These are phyloP conservation scores for Echinochloa phyllopogon DNA, from an alignment of 176 grass and related monocot species.

Conservation along the genomic window DNA sequence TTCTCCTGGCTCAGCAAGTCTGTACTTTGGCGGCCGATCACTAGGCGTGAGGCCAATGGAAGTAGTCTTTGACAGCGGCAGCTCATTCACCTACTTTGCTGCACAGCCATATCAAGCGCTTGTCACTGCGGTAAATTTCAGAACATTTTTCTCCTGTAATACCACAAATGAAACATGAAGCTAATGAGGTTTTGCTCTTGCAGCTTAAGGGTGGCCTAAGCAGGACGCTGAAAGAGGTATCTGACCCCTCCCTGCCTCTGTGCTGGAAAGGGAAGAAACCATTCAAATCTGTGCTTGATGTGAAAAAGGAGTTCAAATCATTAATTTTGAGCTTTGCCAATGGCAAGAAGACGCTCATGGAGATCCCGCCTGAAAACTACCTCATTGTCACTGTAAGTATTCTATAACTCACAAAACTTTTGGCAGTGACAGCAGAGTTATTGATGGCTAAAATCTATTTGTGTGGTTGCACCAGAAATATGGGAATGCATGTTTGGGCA, in stretches of 20 bases:
- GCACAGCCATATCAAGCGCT: conserved; percentile 76
- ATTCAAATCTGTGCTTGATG: conserved; percentile 85
- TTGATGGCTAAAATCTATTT: conserved; percentile 30
- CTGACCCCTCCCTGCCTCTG: conserved; percentile 73
- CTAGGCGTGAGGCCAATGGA: conserved; percentile 70
- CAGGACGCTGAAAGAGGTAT: conserved; percentile 63
- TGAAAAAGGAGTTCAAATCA: conserved; percentile 84
- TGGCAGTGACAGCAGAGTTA: neutral
- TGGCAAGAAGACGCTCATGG: conserved; percentile 65
- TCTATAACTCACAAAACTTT: conserved; percentile 8
- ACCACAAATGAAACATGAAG: conserved; percentile 22
- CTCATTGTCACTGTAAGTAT: conserved; percentile 87
- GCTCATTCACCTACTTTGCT: conserved; percentile 94
- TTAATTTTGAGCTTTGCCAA: conserved; percentile 73
- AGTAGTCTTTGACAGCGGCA: conserved; percentile 90
- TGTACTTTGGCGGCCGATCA: conserved; percentile 61
- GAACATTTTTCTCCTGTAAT: neutral
- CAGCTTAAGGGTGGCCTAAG: conserved; percentile 75
- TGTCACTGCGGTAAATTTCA: conserved; percentile 65
- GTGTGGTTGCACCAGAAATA: conserved; percentile 63
- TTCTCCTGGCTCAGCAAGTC: conserved; percentile 82
- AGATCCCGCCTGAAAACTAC: conserved; percentile 96
- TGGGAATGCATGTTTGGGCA: conserved; percentile 92
- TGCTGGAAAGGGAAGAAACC: conserved; percentile 93
- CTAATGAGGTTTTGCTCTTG: conserved; percentile 38